A percentile compares a stretch with the other conserved stretches of the same genome.
These are phyloP conservation scores for Ophiostoma sp. DNA, from an alignment of 2,329 filamentous ascomycete genomes.

Conservation along the genomic window DNA sequence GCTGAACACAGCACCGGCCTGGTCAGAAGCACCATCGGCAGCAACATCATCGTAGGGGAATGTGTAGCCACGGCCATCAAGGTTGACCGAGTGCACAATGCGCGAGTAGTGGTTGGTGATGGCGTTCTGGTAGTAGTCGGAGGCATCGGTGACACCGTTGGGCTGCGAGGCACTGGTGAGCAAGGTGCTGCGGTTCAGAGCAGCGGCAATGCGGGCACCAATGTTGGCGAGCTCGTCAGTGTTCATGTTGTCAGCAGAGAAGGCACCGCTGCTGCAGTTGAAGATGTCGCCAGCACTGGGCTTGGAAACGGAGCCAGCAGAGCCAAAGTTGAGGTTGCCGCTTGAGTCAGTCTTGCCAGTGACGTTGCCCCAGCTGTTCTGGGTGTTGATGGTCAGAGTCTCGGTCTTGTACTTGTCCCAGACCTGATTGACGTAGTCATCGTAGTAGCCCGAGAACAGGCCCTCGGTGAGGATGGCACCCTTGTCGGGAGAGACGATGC, in stretches of 20 bases:
- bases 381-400: conserved; percentile 49
- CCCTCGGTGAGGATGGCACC: conserved; percentile 40
- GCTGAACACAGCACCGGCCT: conserved; percentile 58
- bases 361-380: conserved; percentile 47
- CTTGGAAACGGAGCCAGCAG: conserved; percentile 40
- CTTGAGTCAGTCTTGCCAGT: conserved; percentile 39
- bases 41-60: conserved; percentile 68
- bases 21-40: conserved; percentile 49
- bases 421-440: conserved; percentile 45
- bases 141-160: conserved; percentile 42
- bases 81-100: conserved; percentile 55
- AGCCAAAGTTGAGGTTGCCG: conserved; percentile 39
- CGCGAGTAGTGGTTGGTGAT: conserved; percentile 63
- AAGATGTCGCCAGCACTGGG: conserved; percentile 48
- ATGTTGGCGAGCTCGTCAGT: conserved; percentile 53
- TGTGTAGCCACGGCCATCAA: conserved; percentile 59
- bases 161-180: conserved; percentile 49
- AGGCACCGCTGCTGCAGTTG: conserved; percentile 52
- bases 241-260: conserved; percentile 42
- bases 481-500: conserved; percentile 50
- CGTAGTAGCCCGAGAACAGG: conserved; percentile 48
- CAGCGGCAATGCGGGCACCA: conserved; percentile 67
- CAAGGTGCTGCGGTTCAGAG: conserved; percentile 68
- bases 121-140: conserved; percentile 52
- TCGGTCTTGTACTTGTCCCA: conserved; percentile 45